Base-by-base conservation (phyloP, 2,329 filamentous ascomycete genomes). In the Aspergillus versicolor region DNA sequence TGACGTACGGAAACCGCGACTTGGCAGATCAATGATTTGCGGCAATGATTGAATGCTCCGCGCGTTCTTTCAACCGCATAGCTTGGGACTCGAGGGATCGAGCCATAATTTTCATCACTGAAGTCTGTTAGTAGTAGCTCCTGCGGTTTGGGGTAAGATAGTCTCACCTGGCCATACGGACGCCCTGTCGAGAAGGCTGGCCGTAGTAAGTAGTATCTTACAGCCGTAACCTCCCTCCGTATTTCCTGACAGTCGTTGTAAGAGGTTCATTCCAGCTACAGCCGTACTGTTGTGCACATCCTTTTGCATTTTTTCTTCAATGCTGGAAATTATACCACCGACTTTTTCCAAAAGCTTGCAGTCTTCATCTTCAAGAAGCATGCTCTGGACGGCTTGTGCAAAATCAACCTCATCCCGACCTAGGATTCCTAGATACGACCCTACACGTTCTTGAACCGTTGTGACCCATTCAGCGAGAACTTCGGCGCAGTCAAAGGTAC, bases 391-490 rank as follows among this genome's bases (percentile, higher is more conserved):
- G 7, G 96, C 89, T 64, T 92, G 88, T 0, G 82, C 80, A 51
- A 91, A 82, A 66, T 97, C 91, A 34, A 94, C 84, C 0, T 89
- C 83, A 61, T 96, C 90, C 57, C 89, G 88, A 12, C 93, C 93
- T 2, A 97, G 82, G 5, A 97, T 86, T 4, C 93, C 93, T 5
- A 97, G 75, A 67, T 94, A 96, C 4, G 87, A 86, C 0, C 93
- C 93, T n/a, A 97, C 89, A 8, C 94, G 88, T 68, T 97, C 92
- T 73, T 99, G 94, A 3, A 97, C 85, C 1, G 92, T 94, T 5
- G 90, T 90, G 41, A 94, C 84, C 93, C 93, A 99, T 74, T 97
- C 93, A 0, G 91, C 91, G 32, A 99, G 83, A 1, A 97, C 91
- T 69, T 97, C 92, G 2, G 91, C 89, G 69, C 93, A 97, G 69